Evolutionary conservation across 768 basidiomycete species (phyloP).

Genomic region (Leucocoprinus birnbaumii): DNA sequence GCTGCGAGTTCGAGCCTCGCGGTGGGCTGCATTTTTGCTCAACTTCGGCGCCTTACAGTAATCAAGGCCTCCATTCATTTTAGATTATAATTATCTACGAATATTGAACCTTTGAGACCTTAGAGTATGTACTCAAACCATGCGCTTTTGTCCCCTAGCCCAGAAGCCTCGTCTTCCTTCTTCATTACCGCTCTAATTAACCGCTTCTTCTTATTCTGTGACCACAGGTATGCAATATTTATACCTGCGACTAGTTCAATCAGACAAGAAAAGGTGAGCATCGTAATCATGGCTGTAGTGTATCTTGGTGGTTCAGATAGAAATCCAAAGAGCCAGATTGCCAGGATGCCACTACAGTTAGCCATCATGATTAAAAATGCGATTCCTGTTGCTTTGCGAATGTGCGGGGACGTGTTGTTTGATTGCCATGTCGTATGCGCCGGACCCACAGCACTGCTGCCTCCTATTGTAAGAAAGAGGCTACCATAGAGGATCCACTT

Average conservation of each 20-base stretch:
- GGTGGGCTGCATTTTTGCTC: constrained; percentile 52
- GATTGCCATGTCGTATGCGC: background rate
- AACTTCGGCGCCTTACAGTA: too few relatives aligned
- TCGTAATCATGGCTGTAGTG: background rate
- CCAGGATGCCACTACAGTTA: constrained; percentile 36
- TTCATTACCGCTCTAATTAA: constrained; percentile 18
- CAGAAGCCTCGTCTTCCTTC: constrained; percentile 21
- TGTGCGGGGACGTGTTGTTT: background rate
- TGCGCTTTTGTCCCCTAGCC: constrained; percentile 26
- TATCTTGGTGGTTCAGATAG: constrained; percentile 4
- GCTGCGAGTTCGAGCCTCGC: constrained; percentile 86
- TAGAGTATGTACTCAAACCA: constrained; percentile 29
- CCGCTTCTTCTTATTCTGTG: constrained; percentile 28
- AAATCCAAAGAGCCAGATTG: constrained; percentile 35
- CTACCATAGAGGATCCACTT: background rate
- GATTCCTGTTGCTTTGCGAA: constrained; percentile 31
- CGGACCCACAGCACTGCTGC: background rate
- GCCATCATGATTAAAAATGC: constrained; percentile 33
- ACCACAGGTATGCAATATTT: constrained; percentile 26
- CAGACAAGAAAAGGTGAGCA: constrained; percentile 18
- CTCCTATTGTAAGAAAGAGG: background rate
- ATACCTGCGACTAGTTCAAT: constrained; percentile 20
- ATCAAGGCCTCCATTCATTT: too few relatives aligned
- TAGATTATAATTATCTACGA: too few relatives aligned
- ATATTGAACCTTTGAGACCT: too few relatives aligned